Evolutionary conservation across 2,329 filamentous ascomycete species (phyloP).

Genomic region (Monosporascus cannonballus): DNA sequence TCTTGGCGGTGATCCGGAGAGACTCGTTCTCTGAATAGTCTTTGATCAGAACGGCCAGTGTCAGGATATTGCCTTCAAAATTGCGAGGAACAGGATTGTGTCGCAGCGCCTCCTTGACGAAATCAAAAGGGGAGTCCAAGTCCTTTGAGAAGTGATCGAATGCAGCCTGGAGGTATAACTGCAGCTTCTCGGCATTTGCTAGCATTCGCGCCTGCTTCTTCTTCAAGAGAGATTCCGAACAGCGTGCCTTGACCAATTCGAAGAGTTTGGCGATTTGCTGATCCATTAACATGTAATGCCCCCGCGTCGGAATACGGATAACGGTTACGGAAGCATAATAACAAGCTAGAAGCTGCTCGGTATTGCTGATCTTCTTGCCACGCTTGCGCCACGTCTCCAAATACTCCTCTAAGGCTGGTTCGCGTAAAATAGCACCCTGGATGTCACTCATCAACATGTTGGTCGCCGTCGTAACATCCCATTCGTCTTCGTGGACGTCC

Average conservation of each 20-base stretch:
- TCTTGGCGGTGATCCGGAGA: slow-evolving; percentile 17
- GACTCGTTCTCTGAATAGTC: slow-evolving; percentile 11
- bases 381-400: slow-evolving; percentile 35
- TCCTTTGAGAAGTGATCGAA: slow-evolving; percentile 27
- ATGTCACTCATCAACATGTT: slow-evolving; percentile 30
- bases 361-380: slow-evolving; percentile 34
- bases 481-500: slow-evolving; percentile 31
- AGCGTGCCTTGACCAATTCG: slow-evolving; percentile 33
- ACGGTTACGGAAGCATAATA: slow-evolving; percentile 46
- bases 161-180: slow-evolving; percentile 26
- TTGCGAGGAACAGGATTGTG: slow-evolving; percentile 24
- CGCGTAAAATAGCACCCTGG: slow-evolving; percentile 25
- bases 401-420: slow-evolving; percentile 30
- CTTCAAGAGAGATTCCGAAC: slow-evolving; percentile 31
- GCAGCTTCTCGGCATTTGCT: slow-evolving; percentile 21
- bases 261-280: slow-evolving; percentile 42
- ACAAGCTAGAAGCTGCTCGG: slow-evolving; percentile 39
- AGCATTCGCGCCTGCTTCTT: slow-evolving; percentile 37
- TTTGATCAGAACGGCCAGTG: slow-evolving; percentile 22
- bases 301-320: slow-evolving; percentile 37
- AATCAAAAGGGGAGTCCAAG: slow-evolving; percentile 26
- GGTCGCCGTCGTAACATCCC: slow-evolving; percentile 37
- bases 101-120: slow-evolving; percentile 26
- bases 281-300: slow-evolving; percentile 37
- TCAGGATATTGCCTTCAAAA: slow-evolving; percentile 27